Conservation (phyloP, 2,329 filamentous ascomycete genomes). For the Aspergillus uvarum region DNA sequence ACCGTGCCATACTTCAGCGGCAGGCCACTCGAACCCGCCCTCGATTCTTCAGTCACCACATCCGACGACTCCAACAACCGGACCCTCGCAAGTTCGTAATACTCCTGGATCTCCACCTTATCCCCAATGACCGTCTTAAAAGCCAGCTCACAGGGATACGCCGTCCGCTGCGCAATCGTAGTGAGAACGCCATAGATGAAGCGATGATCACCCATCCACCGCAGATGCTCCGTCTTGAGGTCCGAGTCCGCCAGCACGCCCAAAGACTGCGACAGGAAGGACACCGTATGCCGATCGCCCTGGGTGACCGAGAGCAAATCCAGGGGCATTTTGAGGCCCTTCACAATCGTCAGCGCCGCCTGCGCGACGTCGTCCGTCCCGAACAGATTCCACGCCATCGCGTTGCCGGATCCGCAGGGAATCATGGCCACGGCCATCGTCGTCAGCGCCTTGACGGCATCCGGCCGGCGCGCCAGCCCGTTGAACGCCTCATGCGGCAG, state of each 20-base stretch:
- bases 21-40: slow-evolving; percentile 48
- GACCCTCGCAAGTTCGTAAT: slow-evolving; percentile 15
- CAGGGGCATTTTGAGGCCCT: slow-evolving; percentile 75
- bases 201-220: slow-evolving; percentile 83
- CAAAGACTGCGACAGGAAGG: slow-evolving; percentile 84
- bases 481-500: slow-evolving; percentile 92
- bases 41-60: background rate
- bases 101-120: slow-evolving; percentile 54
- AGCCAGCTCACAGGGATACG: slow-evolving; percentile 85
- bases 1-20: slow-evolving; percentile 79
- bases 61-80: background rate
- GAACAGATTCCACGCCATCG: slow-evolving; percentile 83
- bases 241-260: slow-evolving; percentile 89
- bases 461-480: slow-evolving; percentile 71
- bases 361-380: slow-evolving; percentile 72
- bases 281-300: slow-evolving; percentile 68
- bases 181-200: slow-evolving; percentile 80
- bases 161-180: slow-evolving; percentile 70
- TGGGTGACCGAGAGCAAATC: slow-evolving; percentile 87
- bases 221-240: slow-evolving; percentile 79
- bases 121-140: slow-evolving; percentile 76
- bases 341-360: slow-evolving; percentile 79
- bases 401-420: slow-evolving; percentile 90
- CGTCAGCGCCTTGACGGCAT: slow-evolving; percentile 70
- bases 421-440: slow-evolving; percentile 82